Evolutionary conservation across 176 grass and related monocot species (phyloP), one percentile per base, ranked within the genome.

Genomic region (Avena atlantica): DNA sequence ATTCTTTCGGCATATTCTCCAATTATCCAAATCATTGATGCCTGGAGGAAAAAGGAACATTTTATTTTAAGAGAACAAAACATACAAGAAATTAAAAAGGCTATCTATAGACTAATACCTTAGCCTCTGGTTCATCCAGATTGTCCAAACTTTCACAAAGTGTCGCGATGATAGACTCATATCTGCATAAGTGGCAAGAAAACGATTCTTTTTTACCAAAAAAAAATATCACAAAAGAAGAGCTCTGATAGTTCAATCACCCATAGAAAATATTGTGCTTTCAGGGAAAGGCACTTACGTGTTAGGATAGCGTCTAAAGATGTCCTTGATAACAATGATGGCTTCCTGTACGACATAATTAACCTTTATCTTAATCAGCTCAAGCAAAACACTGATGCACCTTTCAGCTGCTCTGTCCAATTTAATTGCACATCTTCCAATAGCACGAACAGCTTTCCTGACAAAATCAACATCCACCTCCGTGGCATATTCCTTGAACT

Each of bases 1-100:
- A 99, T 96, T 90, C 94, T 96, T 94, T 96, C 97, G 17, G 94
- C 97, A 92, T 99, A 96, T 93, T 99, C 94, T 77, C 97, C 97
- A 86, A 96, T 99, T 88, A 99, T 99, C 97, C 97, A 99, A 64
- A 99, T 99, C 97, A 99, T 99, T 74, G 97, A 99, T 76, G 97
- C 97, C 97, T 99, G 81, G 14, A 55, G 14, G 87, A 84, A 81
- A 80, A 47, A 70, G 52, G 57, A 79, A 58, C 37, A 84, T 20
- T 21, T 12, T 67, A 84, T 20, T 21, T 12, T 67, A 29, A 87
- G 76, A 73, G 57, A 69, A 76, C 60, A 72, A 55, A 83, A 58
- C 59, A 90, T 67, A 58, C 40, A 81, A 48, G 17, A 63, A 74
- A 76, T 49, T 63, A 56, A 62, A 58, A 14, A 81, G 52, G 53